Evolutionary conservation across 2,329 filamentous ascomycete genomes (phyloP), one percentile per base, ranked within the genome.

Genomic region (Botrytis porri): DNA sequence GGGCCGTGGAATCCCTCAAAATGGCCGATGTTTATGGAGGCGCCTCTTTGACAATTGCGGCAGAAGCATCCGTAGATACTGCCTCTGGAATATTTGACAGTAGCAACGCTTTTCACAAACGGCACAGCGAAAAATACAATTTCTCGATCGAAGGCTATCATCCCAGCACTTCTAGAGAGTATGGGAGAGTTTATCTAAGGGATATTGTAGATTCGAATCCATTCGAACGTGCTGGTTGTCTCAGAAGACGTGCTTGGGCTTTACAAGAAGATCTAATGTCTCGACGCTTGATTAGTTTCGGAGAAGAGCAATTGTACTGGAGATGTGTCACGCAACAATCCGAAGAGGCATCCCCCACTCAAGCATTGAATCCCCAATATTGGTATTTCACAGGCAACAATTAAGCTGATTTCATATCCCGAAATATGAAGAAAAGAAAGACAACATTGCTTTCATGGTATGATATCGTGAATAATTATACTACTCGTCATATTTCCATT

Each of bases 191-290:
- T 0, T 35, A 35, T 22, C 0, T 59, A 0, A 20, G 3, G 9
- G 1, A 32, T 22, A 12, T 5, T 14, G 0, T 60, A 2, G 14
- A 60, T 14, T 7, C 37, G 0, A 0, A 35, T 25, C 32, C 0
- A 60, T 37, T 1, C 22, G 3, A 9, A 60, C 1, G 22, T 4
- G 4, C 9, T 25, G 18, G 10, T 4, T 60, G 4, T 37, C 57
- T 60, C 1, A 25, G 8, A 0, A 37, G 37, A 1, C 57, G 32
- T 35, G 57, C 8, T 12, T 60, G 57, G 18, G 3, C 57, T 3
- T 60, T 60, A 1, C 32, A 60, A 4, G 32, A 60, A 16, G 10
- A 37, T 3, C 14, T 60, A 1, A 2, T 60, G 14, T 35, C 57
- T 0, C 18, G 0, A 6, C 18, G 57, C 18, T 7, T 60, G 10